These are phyloP conservation scores for Agaricus bisporus DNA, from an alignment of 768 basidiomycete species.

Conservation along the genomic window DNA sequence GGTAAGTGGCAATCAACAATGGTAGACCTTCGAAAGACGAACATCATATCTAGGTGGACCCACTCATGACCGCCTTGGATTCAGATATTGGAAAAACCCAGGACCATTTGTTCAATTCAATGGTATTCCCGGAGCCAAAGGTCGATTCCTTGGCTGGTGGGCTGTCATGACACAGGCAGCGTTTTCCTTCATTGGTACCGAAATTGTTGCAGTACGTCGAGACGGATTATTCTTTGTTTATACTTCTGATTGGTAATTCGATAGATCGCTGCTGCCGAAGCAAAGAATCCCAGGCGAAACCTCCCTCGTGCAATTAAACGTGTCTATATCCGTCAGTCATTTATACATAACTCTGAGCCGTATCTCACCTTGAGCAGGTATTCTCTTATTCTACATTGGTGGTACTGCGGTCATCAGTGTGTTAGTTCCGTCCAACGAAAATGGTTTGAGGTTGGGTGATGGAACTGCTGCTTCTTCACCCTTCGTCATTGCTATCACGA, in stretches of 20 bases:
- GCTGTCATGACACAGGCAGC: slow-evolving; percentile 75
- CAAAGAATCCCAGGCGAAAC: slow-evolving; percentile 76
- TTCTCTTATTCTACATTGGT: slow-evolving; percentile 73
- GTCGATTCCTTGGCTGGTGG: slow-evolving; percentile 64
- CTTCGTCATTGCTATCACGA: slow-evolving; percentile 86
- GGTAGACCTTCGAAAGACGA: too few species aligned
- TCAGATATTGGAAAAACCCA: slow-evolving; percentile 82
- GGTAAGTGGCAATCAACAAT: slow-evolving; percentile 22
- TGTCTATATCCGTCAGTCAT: slow-evolving; percentile 57
- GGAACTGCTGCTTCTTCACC: slow-evolving; percentile 74
- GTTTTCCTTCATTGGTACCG: slow-evolving; percentile 90
- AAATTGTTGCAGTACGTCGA: slow-evolving; percentile 77
- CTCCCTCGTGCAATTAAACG: slow-evolving; percentile 60
- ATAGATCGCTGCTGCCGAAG: slow-evolving; percentile 84
- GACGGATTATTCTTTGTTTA: background rate
- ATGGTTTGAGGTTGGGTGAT: slow-evolving; percentile 40
- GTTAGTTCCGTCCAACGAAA: slow-evolving; percentile 69
- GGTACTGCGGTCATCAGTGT: slow-evolving; percentile 76
- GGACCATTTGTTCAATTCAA: slow-evolving; percentile 80
- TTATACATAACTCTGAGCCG: background rate
- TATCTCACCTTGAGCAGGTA: slow-evolving; percentile 41
- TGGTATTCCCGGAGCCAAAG: slow-evolving; percentile 59
- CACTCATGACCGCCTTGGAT: slow-evolving; percentile 64
- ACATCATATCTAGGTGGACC: slow-evolving; percentile 55
- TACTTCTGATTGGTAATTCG: slow-evolving; percentile 7